Base-by-base conservation (phyloP, 2,329 filamentous ascomycete species). In the Chalaropsis thielavioides region DNA sequence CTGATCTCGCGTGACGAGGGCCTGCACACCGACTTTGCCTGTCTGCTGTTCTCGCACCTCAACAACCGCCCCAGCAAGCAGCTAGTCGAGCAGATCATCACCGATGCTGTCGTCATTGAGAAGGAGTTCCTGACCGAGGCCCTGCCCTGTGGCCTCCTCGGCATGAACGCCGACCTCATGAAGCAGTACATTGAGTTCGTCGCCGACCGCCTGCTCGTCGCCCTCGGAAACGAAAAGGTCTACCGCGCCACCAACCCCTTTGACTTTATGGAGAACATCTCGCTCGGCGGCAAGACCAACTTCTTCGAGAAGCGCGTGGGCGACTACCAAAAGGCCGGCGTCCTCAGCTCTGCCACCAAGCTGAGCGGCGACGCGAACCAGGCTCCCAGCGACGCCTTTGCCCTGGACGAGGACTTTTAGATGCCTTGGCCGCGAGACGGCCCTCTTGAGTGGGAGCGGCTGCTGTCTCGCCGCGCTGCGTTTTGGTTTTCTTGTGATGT, bases 191-290 rank as follows among this genome's bases (percentile, higher is more conserved):
- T 99, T 71, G 94, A 99, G 84, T 99, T 99, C 72, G 94, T 99
- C 61, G 94, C 94, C 69, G 94, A 99, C 76, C 89, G 94, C 71
- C 87, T 99, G 43, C 84, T 99, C 43, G 81, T 97, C 67, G 87
- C 94, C 40, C 88, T 99, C 59, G 94, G 94, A 73, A 96, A 96
- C 77, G 83, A 89, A 72, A 97, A 96, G 83, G 82, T 89, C 72
- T 99, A 95, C 85, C 89, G 94, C 74, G 81, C 88, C 31, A 84
- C 87, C 75, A 99, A 99, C 80, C 94, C 94, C 75, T 99, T 99
- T 76, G 94, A 99, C 82, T 99, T 99, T 78, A 99, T 99, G 94
- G 94, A 99, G 83, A 96, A 96, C 79, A 99, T 99, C 77, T 97
- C 94, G 24, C 84, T 99, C 11, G 90, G 91, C 63, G 94, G 94